A percentile compares a stretch with the other conserved stretches of the same genome.
phyloP scores from a whole-genome alignment of 306 rosid species.

The Citrullus amarus region DNA sequence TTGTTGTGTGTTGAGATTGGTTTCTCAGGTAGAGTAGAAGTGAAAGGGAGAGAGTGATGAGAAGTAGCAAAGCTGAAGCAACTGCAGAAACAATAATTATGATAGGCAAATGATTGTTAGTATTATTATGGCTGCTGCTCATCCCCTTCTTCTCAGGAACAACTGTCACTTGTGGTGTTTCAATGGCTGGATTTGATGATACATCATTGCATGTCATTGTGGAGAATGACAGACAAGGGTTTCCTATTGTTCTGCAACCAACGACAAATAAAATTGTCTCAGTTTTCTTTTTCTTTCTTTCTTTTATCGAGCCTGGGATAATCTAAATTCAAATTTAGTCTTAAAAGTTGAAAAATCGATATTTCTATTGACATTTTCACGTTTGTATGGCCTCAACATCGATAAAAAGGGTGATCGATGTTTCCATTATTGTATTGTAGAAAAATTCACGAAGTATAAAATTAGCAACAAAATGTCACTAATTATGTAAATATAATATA shows the following conservation, averaged over 20 bases:
- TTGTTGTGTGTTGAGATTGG: conserved; percentile 21
- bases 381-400: fast-evolving
- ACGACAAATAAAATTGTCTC: not conserved
- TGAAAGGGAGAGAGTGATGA: conserved; percentile 28
- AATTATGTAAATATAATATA: too few species aligned
- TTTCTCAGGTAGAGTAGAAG: conserved; percentile 34
- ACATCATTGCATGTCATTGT: conserved; percentile 42
- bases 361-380: too few species aligned
- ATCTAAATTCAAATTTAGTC: too few species aligned
- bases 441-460: too few species aligned
- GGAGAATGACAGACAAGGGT: conserved; percentile 65
- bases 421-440: too few species aligned
- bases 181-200: conserved; percentile 49
- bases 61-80: conserved; percentile 42
- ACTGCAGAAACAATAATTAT: conserved; percentile 35
- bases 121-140: not conserved
- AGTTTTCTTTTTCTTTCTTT: not conserved
- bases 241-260: conserved; percentile 67
- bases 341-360: too few species aligned
- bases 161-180: conserved; percentile 64
- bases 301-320: too few species aligned
- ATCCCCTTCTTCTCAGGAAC: conserved; percentile 25
- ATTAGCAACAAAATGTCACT: too few species aligned
- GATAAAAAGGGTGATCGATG: too few species aligned
- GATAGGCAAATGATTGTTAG: conserved; percentile 23